Evolutionary conservation across 106 monocot genomes (phyloP).

Genomic region (Dendrobium chrysotoxum): DNA sequence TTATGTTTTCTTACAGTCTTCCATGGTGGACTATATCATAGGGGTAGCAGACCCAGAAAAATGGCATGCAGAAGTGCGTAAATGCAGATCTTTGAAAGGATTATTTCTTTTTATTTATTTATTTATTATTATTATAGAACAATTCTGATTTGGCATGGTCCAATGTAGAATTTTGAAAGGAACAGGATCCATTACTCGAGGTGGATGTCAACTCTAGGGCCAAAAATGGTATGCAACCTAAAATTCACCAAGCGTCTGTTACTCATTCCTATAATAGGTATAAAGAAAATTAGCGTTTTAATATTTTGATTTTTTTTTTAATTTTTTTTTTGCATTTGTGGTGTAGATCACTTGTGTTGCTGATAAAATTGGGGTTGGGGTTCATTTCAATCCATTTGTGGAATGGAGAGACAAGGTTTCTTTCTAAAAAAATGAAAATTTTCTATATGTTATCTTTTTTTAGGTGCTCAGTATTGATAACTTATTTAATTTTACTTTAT

Average conservation of each 20-base stretch:
- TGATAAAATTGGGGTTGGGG: slow-evolving; percentile 71
- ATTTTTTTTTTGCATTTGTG: neutral
- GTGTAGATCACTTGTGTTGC: slow-evolving; percentile 61
- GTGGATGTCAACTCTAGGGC: slow-evolving; percentile 72
- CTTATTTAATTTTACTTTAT: neutral
- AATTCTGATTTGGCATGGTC: neutral
- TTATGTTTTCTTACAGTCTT: slow-evolving; percentile 17
- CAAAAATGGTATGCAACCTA: slow-evolving; percentile 38
- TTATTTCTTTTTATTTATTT: neutral
- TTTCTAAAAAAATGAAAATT: neutral
- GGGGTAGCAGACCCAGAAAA: slow-evolving; percentile 71
- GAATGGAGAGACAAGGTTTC: slow-evolving; percentile 70
- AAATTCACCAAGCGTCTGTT: neutral
- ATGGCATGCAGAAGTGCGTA: slow-evolving; percentile 70
- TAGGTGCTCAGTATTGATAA: neutral
- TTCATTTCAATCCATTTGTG: slow-evolving; percentile 96
- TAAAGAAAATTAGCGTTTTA: neutral
- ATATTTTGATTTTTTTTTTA: neutral
- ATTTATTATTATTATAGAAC: neutral
- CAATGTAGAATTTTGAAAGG: slow-evolving; percentile 68
- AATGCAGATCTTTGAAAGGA: slow-evolving; percentile 65
- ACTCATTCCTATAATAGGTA: slow-evolving; percentile 3
- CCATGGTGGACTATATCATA: slow-evolving; percentile 95
- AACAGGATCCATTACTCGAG: slow-evolving; percentile 73
- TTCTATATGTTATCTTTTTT: neutral